Base-by-base conservation (phyloP, 495 filamentous ascomycete species). In the Daldinia concentrica region DNA sequence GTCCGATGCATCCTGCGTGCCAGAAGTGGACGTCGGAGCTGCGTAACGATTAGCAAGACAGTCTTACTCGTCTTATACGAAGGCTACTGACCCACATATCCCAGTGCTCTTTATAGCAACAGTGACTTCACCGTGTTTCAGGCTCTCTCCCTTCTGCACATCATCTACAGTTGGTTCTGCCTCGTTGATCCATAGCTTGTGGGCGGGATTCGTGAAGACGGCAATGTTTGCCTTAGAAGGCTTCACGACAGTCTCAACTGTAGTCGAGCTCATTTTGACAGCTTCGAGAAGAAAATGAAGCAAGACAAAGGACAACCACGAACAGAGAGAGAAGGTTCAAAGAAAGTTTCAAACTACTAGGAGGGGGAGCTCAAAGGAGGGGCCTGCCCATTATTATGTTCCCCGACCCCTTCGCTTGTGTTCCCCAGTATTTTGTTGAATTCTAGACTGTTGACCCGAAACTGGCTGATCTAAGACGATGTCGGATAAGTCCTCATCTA, bases 11-110 rank as follows among this genome's bases (percentile, higher is more conserved):
- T 68, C 93, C 93, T 36, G 90, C 91, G 78, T 94, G 93, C 94
- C 93, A 97, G 86, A 98, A 98, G 82, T 97, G 94, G 30, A 98
- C 89, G 80, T 97, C 94, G 60, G 93, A 96, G 52, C 93, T 96
- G 75, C 36, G 29, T 51, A 34, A 70, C 15, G 14, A 24, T 72
- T 65, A 68, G 64, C 64, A 68, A 63, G 68, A 78, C 69, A 74
- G 77, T 65, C 24, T 22, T 19, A 41, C 6, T 37, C 29, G 9
- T 58, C 27, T 69, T 68, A 68, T 32, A 24, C 22, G 29, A 32
- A 34, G 26, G 9, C 48, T 59, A 76, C 86, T 78, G 83, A 93
- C 91, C 93, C 94, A 83, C 94, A 98, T 78, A 98, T 97, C 56
- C 94, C 94, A 14, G 94, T 97, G 79, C 92, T 95, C 77, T 93